Evolutionary conservation across 2,329 filamentous ascomycete genomes (phyloP).

Genomic region (Pseudocercospora vitis): DNA sequence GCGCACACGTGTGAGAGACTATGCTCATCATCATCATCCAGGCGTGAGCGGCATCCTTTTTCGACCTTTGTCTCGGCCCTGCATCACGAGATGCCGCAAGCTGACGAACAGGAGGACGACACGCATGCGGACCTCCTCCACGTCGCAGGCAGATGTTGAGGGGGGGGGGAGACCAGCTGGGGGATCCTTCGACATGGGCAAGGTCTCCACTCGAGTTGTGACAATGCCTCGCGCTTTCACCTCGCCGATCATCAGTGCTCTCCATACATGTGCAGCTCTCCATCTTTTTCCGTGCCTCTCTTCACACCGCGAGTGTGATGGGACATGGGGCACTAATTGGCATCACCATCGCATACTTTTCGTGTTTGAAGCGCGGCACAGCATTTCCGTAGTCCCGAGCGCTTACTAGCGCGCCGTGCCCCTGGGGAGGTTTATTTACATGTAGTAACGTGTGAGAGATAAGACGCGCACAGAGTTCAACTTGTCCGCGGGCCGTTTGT

Average conservation of each 20-base stretch:
- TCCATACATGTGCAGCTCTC: no score
- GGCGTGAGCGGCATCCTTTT: no score
- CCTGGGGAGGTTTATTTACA: neutral
- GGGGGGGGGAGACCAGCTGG: no score
- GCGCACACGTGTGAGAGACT: slow-evolving; percentile 10
- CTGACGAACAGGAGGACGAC: slow-evolving; percentile 17
- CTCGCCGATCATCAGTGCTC: neutral
- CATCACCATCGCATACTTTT: neutral
- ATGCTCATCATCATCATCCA: no score
- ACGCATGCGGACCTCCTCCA: slow-evolving; percentile 17
- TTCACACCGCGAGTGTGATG: no score
- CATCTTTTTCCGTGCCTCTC: no score
- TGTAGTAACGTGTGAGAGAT: neutral
- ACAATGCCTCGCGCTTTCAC: no score
- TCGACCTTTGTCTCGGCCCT: no score
- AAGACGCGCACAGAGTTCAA: neutral
- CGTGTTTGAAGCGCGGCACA: neutral
- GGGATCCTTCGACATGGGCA: slow-evolving; percentile 10
- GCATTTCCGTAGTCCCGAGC: neutral
- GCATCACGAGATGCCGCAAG: slow-evolving; percentile 9
- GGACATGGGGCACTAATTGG: no score
- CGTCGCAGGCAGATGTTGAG: no score
- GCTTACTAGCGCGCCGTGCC: neutral
- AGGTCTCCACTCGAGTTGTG: neutral
- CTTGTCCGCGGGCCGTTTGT: neutral